phyloP scores from a whole-genome alignment of 164 flowering plant species.

The Santalum album region DNA sequence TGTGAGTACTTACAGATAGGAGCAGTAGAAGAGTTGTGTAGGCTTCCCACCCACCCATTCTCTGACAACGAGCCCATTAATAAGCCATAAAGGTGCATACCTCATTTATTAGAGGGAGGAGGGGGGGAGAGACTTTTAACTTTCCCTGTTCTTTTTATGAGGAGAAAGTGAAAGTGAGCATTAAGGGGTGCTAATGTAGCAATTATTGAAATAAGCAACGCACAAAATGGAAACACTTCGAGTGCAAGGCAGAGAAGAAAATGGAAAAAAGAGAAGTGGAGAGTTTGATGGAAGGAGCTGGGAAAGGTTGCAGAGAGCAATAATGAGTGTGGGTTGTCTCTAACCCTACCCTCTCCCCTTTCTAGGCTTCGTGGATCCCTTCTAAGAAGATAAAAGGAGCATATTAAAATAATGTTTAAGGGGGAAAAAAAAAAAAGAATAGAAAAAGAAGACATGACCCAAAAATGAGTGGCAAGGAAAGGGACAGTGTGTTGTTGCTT shows the following conservation, averaged over 20 bases:
- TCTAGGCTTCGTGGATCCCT: slow-evolving; percentile 12
- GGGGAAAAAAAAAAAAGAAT: too few species aligned
- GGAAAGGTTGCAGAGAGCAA: too few species aligned
- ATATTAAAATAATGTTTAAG: background rate
- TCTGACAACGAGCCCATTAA: slow-evolving; percentile 18
- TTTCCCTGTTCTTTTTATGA: slow-evolving; percentile 1
- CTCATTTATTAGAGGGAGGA: background rate
- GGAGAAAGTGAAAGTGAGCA: background rate
- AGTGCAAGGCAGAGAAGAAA: too few species aligned
- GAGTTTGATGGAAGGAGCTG: background rate
- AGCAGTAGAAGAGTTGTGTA: slow-evolving; percentile 6
- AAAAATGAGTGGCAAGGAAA: slow-evolving; percentile 51
- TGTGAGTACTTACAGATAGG: slow-evolving; percentile 12
- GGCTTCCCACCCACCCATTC: slow-evolving; percentile 16
- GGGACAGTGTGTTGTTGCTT: slow-evolving; percentile 55
- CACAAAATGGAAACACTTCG: background rate
- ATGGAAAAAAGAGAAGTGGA: background rate
- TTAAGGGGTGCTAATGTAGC: background rate
- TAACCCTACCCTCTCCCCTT: slow-evolving; percentile 12
- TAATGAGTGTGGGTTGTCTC: too few species aligned
- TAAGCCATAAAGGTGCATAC: background rate
- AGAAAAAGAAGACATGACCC: background rate
- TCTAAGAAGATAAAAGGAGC: slow-evolving; percentile 3
- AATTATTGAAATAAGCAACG: slow-evolving; percentile 3
- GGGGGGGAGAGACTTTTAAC: slow-evolving; percentile 1